Evolutionary conservation across 129 eudicot species (phyloP).

Genomic region (Dittrichia graveolens): DNA sequence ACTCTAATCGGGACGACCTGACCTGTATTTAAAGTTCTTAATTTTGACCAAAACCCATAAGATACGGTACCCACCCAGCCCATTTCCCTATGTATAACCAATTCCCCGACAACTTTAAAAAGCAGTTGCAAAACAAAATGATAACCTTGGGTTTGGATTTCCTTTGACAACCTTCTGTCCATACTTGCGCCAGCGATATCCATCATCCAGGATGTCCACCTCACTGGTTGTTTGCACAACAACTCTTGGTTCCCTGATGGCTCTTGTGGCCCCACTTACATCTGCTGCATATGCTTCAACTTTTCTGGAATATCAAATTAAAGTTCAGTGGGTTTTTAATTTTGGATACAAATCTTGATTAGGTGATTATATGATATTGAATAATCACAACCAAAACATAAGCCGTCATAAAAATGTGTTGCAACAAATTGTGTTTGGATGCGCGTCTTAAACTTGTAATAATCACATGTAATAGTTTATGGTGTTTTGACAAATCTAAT

Average conservation of each 20-base stretch:
- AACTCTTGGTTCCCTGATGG: constrained; percentile 90
- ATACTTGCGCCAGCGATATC: constrained; percentile 93
- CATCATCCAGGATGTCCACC: constrained; percentile 91
- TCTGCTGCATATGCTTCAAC: constrained; percentile 77
- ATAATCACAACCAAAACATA: not conserved
- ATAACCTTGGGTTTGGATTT: constrained; percentile 90
- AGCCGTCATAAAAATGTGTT: not conserved
- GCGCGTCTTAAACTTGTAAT: not conserved
- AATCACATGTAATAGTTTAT: not conserved
- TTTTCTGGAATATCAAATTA: constrained; percentile 48
- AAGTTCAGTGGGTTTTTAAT: too few relatives aligned
- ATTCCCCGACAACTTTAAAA: constrained; percentile 2
- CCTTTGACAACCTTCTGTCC: constrained; percentile 97
- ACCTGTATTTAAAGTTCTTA: not conserved
- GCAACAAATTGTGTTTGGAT: not conserved
- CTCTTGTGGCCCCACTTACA: constrained; percentile 77
- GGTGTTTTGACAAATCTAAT: too few relatives aligned
- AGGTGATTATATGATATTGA: too few relatives aligned
- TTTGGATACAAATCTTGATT: too few relatives aligned
- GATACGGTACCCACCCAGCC: not conserved
- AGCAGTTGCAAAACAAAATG: not conserved
- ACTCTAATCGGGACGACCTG: not conserved
- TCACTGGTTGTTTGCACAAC: constrained; percentile 95
- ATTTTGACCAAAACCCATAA: not conserved
- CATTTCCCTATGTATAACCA: constrained; percentile 1